These are phyloP conservation scores for Gossypium herbaceum DNA, from an alignment of 345 rosid species.

Conservation along the genomic window DNA sequence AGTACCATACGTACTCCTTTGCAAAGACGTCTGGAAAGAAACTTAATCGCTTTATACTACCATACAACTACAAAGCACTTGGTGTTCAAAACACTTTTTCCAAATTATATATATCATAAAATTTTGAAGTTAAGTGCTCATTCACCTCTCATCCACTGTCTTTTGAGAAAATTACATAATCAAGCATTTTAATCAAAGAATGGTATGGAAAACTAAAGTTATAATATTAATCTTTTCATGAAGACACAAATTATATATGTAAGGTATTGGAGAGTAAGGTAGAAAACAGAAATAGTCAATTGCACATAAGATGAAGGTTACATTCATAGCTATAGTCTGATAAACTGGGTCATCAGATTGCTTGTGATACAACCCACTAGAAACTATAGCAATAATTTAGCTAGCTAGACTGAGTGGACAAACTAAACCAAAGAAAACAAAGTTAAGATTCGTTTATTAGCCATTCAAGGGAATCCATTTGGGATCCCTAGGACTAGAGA, in stretches of 20 bases:
- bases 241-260: background rate
- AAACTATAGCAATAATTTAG: background rate
- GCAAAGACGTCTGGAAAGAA: background rate
- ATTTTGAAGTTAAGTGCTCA: background rate
- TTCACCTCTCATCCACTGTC: no score
- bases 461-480: constrained; percentile 36
- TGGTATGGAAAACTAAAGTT: background rate
- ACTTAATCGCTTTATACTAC: background rate
- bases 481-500: constrained; percentile 63
- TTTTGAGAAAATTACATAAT: background rate
- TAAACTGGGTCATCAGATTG: background rate
- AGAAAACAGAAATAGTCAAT: background rate
- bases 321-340: background rate
- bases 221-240: background rate
- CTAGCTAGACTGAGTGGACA: background rate
- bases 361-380: background rate
- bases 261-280: background rate
- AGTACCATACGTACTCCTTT: background rate
- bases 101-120: background rate
- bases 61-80: background rate
- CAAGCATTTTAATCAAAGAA: no score
- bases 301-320: background rate
- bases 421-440: background rate
- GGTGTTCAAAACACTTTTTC: background rate
- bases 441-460: background rate